Base-by-base conservation (phyloP, 306 rosid genomes). In the Cyamopsis tetragonoloba region DNA sequence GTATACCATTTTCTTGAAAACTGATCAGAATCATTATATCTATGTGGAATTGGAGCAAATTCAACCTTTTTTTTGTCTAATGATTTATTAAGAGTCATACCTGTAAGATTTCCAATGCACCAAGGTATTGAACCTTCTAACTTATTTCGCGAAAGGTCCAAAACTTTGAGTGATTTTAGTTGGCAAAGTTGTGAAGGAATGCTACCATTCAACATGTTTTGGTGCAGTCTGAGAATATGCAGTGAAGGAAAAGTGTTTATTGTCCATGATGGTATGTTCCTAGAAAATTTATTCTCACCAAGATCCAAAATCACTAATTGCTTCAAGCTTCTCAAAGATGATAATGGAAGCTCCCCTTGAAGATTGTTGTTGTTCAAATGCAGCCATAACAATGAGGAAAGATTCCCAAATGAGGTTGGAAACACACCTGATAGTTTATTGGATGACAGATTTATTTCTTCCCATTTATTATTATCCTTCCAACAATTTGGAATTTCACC, bases 101-200 rank as follows among this genome's bases (percentile, higher is more conserved):
- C 66, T n/a, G 1, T 5, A 22, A 63, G 59, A 12, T 53, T 22
- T 1, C 72, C 78, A 2, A 64, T 53, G 72, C 73, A 74, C 2
- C 0, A 0, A 6, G 78, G 78, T 4, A 73, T 53, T 8, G 66
- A 73, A 11, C 78, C 78, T 1, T 31, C 5, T 64, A 73, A 31
- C 5, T 13, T 73, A 41, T 64, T 73, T 3, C 2, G 3, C 0
- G 72, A 66, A n/a, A 73, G 15, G 66, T 73, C 72, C 58, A 73
- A 53, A 34, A 64, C 54, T 73, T 53, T 0, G 0, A 73, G 6
- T 1, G 58, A 14, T 2, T 17, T 41, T 7, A 73, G 13, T 14
- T 53, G 66, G 31, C 78, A 73, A 28, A 73, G 7, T 13, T 53
- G 47, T 28, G 46, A 7, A 37, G 81, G 83, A 43, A 78, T 54